A percentile compares a stretch with the other conserved stretches of the same genome.
phyloP scores from a whole-genome alignment of 2,329 filamentous ascomycete genomes.

The Aschersonia sp. region DNA sequence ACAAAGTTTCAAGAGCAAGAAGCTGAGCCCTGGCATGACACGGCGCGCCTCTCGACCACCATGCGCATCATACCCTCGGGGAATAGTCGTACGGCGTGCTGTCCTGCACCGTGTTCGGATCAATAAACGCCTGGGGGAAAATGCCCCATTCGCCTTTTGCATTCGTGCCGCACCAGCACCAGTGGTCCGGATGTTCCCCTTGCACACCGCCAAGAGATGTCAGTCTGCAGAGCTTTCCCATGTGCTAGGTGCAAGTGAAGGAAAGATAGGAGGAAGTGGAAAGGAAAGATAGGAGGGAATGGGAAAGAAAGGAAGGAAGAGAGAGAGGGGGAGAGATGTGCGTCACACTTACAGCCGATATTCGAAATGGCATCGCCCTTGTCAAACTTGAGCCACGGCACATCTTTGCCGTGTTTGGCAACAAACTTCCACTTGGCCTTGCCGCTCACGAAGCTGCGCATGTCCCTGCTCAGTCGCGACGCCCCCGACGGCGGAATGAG shows the following conservation, averaged over 20 bases:
- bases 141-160: slow-evolving; percentile 36
- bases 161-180: slow-evolving; percentile 42
- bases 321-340: not conserved
- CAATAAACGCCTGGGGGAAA: slow-evolving; percentile 36
- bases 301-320: not conserved
- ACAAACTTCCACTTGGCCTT: slow-evolving; percentile 39
- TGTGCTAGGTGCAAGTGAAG: no score
- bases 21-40: no score
- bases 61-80: not conserved
- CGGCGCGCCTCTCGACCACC: no score
- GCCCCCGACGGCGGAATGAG: slow-evolving; percentile 28
- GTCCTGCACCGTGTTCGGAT: slow-evolving; percentile 27
- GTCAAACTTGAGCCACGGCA: slow-evolving; percentile 43
- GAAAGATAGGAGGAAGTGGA: no score
- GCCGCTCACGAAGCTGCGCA: slow-evolving; percentile 30
- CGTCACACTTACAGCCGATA: slow-evolving; percentile 35
- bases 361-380: slow-evolving; percentile 55
- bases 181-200: slow-evolving; percentile 34
- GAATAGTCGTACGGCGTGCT: not conserved
- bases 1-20: no score
- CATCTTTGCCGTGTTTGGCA: slow-evolving; percentile 25
- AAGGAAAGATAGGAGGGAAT: not conserved
- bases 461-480: slow-evolving; percentile 28
- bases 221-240: not conserved
- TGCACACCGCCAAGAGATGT: not conserved